Percentiles rank a stretch among this genome's conserved stretches.
Conservation (phyloP, 495 filamentous ascomycete species). For the Neurospora tetrasperma region DNA sequence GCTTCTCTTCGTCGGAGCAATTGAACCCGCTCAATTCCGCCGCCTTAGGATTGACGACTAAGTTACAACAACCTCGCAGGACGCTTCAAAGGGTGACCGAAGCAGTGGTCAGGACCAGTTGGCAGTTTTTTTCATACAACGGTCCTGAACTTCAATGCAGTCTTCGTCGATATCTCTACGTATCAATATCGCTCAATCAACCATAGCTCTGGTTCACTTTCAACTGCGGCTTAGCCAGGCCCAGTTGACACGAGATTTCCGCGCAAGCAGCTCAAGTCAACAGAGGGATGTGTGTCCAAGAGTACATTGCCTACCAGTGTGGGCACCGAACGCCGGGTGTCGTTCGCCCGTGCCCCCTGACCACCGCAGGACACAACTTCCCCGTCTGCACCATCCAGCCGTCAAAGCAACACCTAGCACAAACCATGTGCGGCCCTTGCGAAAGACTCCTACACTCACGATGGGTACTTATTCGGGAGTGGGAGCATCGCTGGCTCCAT, state of each 20-base stretch:
- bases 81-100: neutral
- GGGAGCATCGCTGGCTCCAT: conserved; percentile 39
- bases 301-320: conserved; percentile 35
- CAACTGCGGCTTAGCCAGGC: neutral
- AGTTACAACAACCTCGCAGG: neutral
- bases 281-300: conserved; percentile 30
- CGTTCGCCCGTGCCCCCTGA: conserved; percentile 31
- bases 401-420: conserved; percentile 15
- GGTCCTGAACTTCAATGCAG: neutral
- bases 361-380: conserved; percentile 24
- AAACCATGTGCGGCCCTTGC: conserved; percentile 30
- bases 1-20: neutral
- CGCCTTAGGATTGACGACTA: neutral
- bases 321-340: conserved; percentile 30
- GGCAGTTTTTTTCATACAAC: neutral
- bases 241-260: neutral
- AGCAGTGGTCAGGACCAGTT: neutral
- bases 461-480: conserved; percentile 29
- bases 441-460: conserved; percentile 29
- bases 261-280: neutral
- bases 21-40: neutral
- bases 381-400: conserved; percentile 23
- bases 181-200: neutral
- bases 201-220: neutral
- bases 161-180: neutral